Evolutionary conservation across 257 asterid species (phyloP), one percentile per base, ranked within the genome.

Genomic region (Primulina huaijiensis): DNA sequence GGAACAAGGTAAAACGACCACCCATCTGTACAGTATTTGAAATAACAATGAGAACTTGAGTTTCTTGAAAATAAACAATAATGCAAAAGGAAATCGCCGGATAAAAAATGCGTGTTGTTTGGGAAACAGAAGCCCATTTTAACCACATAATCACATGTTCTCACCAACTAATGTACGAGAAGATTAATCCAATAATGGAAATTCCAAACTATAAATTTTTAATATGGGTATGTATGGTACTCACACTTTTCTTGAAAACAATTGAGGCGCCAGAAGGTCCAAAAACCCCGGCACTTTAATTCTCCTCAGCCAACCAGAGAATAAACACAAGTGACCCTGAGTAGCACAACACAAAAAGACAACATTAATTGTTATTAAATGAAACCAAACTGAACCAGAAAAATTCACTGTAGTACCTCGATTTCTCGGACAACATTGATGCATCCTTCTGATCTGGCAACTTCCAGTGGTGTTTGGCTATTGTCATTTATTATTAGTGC

Each of bases 401-500:
- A 58, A 65, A 43, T 20, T 21, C 25, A 21, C 6, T 16, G 56
- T 62, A 40, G 64, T 87, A 94, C 99, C 97, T 94, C 97, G 75
- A 94, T 86, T 75, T 88, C 79, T 30, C 97, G 89, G 58, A 94
- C 99, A 64, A 94, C 87, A 71, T 89, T 91, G 76, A 80, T 81
- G 76, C 60, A 86, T 21, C 96, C 97, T 80, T 89, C 91, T 76
- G 78, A 64, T 85, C 99, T 84, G 31, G 99, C 97, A 80, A 94
- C 78, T 64, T 94, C 99, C 58, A 94, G 92, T 63, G 97, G 97
- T 38, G 99, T 89, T 72, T 91, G 99, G 69, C 92, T 86, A 75
- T 84, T 90, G 74, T 89, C 99, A 79, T 94, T 94, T 84, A 85
- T 89, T 67, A 88, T 64, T 11, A 94, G 74, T 7, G 95, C 95